phyloP scores from a whole-genome alignment of 805 yeast species.

The Cyberlindnera mycetangii region DNA sequence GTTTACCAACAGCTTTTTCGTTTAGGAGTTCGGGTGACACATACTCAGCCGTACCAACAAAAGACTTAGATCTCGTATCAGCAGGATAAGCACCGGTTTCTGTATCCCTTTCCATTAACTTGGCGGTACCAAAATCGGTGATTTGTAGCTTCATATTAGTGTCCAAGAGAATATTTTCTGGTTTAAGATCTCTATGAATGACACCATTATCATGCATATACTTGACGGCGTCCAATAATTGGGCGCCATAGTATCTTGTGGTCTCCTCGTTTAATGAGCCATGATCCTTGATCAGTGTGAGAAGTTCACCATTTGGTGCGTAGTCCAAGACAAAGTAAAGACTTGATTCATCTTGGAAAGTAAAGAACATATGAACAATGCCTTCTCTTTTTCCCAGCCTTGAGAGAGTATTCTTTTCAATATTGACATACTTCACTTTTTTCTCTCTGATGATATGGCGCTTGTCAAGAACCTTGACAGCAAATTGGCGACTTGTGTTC shows the following conservation, averaged over 20 bases:
- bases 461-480: conserved; percentile 74
- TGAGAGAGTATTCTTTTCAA: conserved; percentile 77
- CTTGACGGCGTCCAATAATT: conserved; percentile 67
- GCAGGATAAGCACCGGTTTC: conserved; percentile 53
- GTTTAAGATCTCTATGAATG: conserved; percentile 79
- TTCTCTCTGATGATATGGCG: conserved; percentile 77
- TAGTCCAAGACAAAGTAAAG: conserved; percentile 74
- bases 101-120: conserved; percentile 49
- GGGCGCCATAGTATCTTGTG: conserved; percentile 66
- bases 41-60: conserved; percentile 85
- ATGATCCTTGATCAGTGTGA: conserved; percentile 61
- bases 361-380: conserved; percentile 65
- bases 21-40: conserved; percentile 79
- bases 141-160: conserved; percentile 58
- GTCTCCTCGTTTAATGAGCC: conserved; percentile 73
- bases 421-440: conserved; percentile 80
- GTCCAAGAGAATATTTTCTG: conserved; percentile 74
- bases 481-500: conserved; percentile 71
- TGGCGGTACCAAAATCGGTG: conserved; percentile 86
- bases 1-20: conserved; percentile 77
- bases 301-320: conserved; percentile 76
- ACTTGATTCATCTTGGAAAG: conserved; percentile 75
- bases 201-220: conserved; percentile 75
- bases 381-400: conserved; percentile 60
- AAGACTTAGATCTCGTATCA: conserved; percentile 70